phyloP scores from a whole-genome alignment of 371 early-diverging fungal genomes.

The Lichtheimia ramosa region DNA sequence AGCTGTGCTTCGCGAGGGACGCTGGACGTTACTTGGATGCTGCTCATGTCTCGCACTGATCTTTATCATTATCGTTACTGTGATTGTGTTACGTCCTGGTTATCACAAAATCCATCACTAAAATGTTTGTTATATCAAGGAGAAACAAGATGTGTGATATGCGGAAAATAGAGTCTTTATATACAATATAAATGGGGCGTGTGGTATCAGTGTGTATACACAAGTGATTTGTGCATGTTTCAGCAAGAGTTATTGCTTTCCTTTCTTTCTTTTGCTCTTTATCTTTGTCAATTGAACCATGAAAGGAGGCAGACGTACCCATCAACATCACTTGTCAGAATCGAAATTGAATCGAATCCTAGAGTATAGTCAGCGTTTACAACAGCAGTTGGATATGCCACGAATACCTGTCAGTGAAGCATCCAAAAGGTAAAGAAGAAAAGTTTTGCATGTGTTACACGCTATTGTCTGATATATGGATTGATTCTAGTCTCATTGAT shows the following conservation, averaged over 20 bases:
- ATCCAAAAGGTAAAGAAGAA: constrained; percentile 7
- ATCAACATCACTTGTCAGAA: constrained; percentile 36
- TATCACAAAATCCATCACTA: constrained; percentile 1
- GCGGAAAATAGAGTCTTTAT: too few species aligned
- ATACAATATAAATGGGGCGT: too few species aligned
- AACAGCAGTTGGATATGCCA: constrained; percentile 78
- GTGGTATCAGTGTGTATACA: too few species aligned
- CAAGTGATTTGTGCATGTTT: too few species aligned
- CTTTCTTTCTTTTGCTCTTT: constrained; percentile 4
- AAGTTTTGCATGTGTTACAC: neutral
- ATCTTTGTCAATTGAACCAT: neutral
- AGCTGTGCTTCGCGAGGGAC: constrained; percentile 7
- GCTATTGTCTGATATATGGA: neutral
- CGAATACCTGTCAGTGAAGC: constrained; percentile 84
- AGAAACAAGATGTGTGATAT: too few species aligned
- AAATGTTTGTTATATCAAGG: neutral
- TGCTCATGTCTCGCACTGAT: constrained; percentile 5
- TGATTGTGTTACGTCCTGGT: neutral
- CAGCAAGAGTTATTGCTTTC: neutral
- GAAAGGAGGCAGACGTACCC: constrained; percentile 1
- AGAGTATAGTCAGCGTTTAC: constrained; percentile 75
- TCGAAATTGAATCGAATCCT: constrained; percentile 70
- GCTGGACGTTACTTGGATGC: constrained; percentile 11
- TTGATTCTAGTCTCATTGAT: constrained; percentile 18
- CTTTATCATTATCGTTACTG: constrained; percentile 1